These are phyloP conservation scores for Barnettozyma sp. DNA, from an alignment of 805 yeast genomes.

Conservation along the genomic window DNA sequence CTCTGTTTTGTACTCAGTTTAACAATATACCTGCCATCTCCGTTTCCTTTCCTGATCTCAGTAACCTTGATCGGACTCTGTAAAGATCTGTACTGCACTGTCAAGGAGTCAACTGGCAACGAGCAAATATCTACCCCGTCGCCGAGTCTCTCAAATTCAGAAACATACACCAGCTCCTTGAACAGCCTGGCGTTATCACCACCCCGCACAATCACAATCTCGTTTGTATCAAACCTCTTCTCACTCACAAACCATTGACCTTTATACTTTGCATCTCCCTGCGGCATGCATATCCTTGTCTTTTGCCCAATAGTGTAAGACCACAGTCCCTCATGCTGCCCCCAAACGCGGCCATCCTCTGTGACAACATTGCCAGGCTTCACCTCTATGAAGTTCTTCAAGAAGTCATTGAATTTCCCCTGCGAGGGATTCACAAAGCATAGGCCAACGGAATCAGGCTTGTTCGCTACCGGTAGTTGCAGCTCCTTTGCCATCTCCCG, in stretches of 20 bases:
- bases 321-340: constrained; percentile 84
- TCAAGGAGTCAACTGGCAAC: constrained; percentile 25
- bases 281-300: constrained; percentile 73
- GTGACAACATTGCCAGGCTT: constrained; percentile 78
- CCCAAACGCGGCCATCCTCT: constrained; percentile 68
- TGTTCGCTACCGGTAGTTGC: constrained; percentile 55
- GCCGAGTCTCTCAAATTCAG: constrained; percentile 28
- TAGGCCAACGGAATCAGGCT: constrained; percentile 90
- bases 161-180: constrained; percentile 35
- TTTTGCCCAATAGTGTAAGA: constrained; percentile 92
- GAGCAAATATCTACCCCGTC: constrained; percentile 4
- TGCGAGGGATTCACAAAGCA: constrained; percentile 74
- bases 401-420: constrained; percentile 66
- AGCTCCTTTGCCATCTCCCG: constrained; percentile 54
- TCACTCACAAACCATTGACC: constrained; percentile 88
- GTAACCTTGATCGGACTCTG: constrained; percentile 47
- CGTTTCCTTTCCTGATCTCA: constrained; percentile 9
- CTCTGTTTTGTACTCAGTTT: constrained; percentile 40
- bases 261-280: constrained; percentile 63
- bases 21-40: constrained; percentile 26
- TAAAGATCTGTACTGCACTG: constrained; percentile 67
- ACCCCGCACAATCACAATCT: constrained; percentile 74
- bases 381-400: constrained; percentile 65
- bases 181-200: constrained; percentile 50
- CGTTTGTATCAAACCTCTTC: constrained; percentile 57